These are phyloP conservation scores for Emmonsiellopsis sp. DNA, from an alignment of 2,329 filamentous ascomycete species.

Conservation along the genomic window DNA sequence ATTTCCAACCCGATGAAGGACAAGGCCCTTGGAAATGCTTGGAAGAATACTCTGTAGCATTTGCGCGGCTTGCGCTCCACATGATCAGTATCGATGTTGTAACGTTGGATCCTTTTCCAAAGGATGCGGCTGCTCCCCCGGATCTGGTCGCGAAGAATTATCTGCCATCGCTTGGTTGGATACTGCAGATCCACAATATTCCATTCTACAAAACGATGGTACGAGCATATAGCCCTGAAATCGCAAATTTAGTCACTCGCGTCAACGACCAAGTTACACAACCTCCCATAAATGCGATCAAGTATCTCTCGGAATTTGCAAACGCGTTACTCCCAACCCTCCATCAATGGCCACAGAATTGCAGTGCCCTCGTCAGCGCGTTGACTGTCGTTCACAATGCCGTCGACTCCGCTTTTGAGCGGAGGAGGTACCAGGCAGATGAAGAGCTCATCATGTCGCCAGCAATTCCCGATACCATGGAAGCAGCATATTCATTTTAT, in stretches of 20 bases:
- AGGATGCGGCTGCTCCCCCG: constrained; percentile 20
- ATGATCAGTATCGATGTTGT: constrained; percentile 32
- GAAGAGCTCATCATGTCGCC: constrained; percentile 15
- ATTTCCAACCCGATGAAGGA: constrained; percentile 24
- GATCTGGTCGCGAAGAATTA: constrained; percentile 28
- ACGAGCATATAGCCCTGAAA: constrained; percentile 20
- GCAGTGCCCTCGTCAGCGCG: constrained; percentile 15
- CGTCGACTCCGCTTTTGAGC: constrained; percentile 23
- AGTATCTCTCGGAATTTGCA: constrained; percentile 22
- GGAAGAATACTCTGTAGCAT: constrained; percentile 35
- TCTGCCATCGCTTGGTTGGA: constrained; percentile 26
- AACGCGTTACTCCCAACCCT: constrained; percentile 21
- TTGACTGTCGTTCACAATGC: constrained; percentile 20
- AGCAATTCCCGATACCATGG: constrained; percentile 12
- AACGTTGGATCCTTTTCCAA: constrained; percentile 20
- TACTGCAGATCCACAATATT: constrained; percentile 24
- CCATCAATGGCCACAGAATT: constrained; percentile 21
- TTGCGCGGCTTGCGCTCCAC: constrained; percentile 31
- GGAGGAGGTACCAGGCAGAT: constrained; percentile 15
- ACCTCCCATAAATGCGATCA: constrained; percentile 19
- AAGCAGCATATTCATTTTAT: constrained; percentile 21
- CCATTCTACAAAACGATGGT: constrained; percentile 31
- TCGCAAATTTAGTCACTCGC: constrained; percentile 19
- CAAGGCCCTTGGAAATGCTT: constrained; percentile 23
- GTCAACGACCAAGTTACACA: constrained; percentile 22